phyloP scores from a whole-genome alignment of 768 basidiomycete genomes.

The Mycena metata region DNA sequence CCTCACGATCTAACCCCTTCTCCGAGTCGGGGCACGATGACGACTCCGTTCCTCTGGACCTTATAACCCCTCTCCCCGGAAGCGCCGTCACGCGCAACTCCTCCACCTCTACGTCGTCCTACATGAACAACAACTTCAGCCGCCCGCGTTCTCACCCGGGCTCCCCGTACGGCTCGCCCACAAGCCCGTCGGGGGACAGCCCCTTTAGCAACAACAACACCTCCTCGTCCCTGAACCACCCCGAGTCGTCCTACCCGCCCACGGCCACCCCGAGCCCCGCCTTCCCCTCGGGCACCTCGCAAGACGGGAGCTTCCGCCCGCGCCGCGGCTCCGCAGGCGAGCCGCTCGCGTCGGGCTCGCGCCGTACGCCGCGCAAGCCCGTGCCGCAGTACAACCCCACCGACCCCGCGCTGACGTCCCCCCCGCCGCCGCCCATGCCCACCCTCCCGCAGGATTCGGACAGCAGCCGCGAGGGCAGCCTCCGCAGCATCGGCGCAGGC shows the following conservation, averaged over 20 bases:
- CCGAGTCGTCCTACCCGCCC: slow-evolving; percentile 49
- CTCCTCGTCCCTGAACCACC: slow-evolving; percentile 34
- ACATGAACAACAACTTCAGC: slow-evolving; percentile 40
- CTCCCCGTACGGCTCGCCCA: slow-evolving; percentile 35
- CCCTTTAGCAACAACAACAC: slow-evolving; percentile 27
- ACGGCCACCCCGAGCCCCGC: slow-evolving; percentile 39
- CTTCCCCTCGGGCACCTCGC: slow-evolving; percentile 47
- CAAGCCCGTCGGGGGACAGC: slow-evolving; percentile 4
- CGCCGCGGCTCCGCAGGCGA: slow-evolving; percentile 25
- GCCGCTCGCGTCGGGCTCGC: slow-evolving; percentile 17
- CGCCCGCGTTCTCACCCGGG: slow-evolving; percentile 38
- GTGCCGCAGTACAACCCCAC: slow-evolving; percentile 65
- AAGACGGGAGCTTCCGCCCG: background rate
- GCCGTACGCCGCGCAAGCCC: slow-evolving; percentile 64
- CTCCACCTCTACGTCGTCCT: slow-evolving; percentile 35
- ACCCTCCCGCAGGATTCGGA: slow-evolving; percentile 19
- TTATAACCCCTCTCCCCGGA: slow-evolving; percentile 30
- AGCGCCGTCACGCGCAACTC: slow-evolving; percentile 34
- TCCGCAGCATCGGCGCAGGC: slow-evolving; percentile 23
- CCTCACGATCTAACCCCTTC: slow-evolving; percentile 30
- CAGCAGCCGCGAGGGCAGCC: slow-evolving; percentile 33
- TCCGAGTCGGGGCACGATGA: slow-evolving; percentile 34
- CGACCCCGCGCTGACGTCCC: slow-evolving; percentile 39
- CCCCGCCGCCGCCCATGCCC: slow-evolving; percentile 23
- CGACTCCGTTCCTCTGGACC: slow-evolving; percentile 34